Base-by-base conservation (phyloP, 768 basidiomycete genomes). In the Lyophyllum shimeji region DNA sequence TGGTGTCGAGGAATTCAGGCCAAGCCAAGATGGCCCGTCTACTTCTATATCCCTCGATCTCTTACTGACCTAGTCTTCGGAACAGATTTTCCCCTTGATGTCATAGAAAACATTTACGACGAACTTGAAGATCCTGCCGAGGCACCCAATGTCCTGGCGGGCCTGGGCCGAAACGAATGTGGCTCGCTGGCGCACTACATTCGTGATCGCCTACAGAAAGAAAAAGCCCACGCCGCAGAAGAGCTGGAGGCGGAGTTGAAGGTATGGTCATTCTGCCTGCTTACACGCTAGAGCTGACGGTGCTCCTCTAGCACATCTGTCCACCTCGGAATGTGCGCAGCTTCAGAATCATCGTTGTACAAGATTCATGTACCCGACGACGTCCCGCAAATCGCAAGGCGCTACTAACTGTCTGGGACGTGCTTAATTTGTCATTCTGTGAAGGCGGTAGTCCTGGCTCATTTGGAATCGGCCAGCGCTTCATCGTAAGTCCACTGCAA, bases 361-460 rank as follows among this genome's bases (percentile, higher is more conserved):
- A 81, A 60, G 95, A 90, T 65, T 81, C 83, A 17, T 75, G 76
- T 33, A 86, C 83, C 24, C 60, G 65, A 0, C 77, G 79, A 57
- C 74, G 79, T 50, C 76, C 79, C 0, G 73, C 82, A 7, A 74
- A 80, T 56, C 80, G 91, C 48, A 76, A 72, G 1, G 94, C 86
- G 0, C 89, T 91, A 66, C 61, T 98, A 52, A 95, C 89, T 0
- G 80, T 95, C 3, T 95, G 92, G 92, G 91, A 95, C 63, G 86
- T 82, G 2, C 71, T 82, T 3, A 73, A 73, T 12, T 56, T 89
- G 24, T 74, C 71, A 0, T 62, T 75, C n/a, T 72, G 73, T 21
- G 86, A 89, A 58, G 82, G 77, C 4, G 75, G 69, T n/a, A 64
- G 68, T 51, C 65, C 77, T 48, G 76, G 84, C 31, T 57, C 73